These are phyloP conservation scores for Solanum habrochaites DNA, from an alignment of 257 asterid species.

Conservation along the genomic window DNA sequence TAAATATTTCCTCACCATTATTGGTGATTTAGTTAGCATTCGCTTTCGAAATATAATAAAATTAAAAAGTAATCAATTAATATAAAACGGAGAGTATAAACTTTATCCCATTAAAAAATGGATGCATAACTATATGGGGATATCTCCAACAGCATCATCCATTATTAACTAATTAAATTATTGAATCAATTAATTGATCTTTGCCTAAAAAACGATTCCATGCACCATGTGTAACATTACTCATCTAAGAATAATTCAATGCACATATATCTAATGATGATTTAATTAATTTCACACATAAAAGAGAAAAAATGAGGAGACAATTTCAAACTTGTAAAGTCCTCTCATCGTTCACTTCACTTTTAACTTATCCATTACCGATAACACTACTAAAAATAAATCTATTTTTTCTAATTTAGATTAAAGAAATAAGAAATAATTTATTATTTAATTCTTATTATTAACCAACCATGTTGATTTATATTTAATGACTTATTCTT, in stretches of 20 bases:
- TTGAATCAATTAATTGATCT: not conserved
- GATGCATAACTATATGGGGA: not conserved
- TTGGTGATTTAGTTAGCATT: not conserved
- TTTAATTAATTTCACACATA: not conserved
- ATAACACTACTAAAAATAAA: too few relatives aligned
- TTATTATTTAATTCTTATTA: too few relatives aligned
- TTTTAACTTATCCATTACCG: not conserved
- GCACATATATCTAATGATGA: not conserved
- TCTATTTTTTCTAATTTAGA: too few relatives aligned
- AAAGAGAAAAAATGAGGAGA: not conserved
- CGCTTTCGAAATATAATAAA: not conserved
- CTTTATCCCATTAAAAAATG: not conserved
- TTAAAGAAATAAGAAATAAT: too few relatives aligned
- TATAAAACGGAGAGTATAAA: not conserved
- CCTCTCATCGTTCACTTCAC: not conserved
- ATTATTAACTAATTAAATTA: not conserved
- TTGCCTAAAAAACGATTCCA: not conserved
- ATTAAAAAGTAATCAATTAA: not conserved
- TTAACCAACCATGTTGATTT: too few relatives aligned
- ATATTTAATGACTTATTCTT: too few relatives aligned
- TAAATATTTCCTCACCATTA: not conserved
- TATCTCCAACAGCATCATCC: not conserved
- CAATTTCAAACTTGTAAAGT: not conserved
- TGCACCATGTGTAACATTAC: not conserved
- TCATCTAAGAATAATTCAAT: not conserved